Percentiles rank a stretch among this genome's conserved stretches.
phyloP scores from a whole-genome alignment of 768 basidiomycete genomes.

The Imleria badia region DNA sequence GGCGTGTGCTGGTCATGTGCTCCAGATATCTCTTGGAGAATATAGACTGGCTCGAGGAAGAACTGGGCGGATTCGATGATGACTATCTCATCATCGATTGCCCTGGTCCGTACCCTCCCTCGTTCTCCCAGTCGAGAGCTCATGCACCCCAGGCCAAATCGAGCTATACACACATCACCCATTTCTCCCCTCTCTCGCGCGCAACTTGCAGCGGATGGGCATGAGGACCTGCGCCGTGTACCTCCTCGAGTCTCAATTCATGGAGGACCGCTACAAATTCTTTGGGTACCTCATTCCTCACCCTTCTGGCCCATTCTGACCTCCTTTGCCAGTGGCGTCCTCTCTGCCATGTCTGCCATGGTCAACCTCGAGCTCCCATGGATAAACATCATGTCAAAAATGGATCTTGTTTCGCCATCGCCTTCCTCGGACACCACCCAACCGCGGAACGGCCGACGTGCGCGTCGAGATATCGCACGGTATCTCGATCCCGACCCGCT shows the following conservation, averaged over 20 bases:
- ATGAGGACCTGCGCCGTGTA: constrained; percentile 89
- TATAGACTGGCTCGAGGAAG: constrained; percentile 98
- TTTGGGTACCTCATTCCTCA: constrained; percentile 61
- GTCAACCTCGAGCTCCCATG: constrained; percentile 95
- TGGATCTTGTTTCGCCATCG: constrained; percentile 81
- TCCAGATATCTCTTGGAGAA: constrained; percentile 91
- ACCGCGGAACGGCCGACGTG: constrained; percentile 70
- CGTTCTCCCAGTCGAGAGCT: constrained; percentile 4
- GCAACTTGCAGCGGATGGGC: constrained; percentile 68
- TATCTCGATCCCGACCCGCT: constrained; percentile 96
- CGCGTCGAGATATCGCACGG: constrained; percentile 82
- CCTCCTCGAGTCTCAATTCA: constrained; percentile 96
- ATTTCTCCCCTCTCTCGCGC: constrained; percentile 88
- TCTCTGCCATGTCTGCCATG: constrained; percentile 99
- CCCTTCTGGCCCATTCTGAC: constrained; percentile 1
- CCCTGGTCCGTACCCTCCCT: constrained; percentile 55
- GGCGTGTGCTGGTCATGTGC: neutral
- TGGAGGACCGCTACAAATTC: constrained; percentile 99
- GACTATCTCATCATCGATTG: constrained; percentile 95
- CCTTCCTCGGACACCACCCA: constrained; percentile 41
- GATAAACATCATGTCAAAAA: constrained; percentile 98
- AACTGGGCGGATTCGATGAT: constrained; percentile 90
- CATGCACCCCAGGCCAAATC: constrained; percentile 72
- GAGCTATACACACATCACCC: constrained; percentile 99
- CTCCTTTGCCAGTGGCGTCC: constrained; percentile 65